These are phyloP conservation scores for Aureobasidium zeae DNA, from an alignment of 2,329 filamentous ascomycete species.

Conservation along the genomic window DNA sequence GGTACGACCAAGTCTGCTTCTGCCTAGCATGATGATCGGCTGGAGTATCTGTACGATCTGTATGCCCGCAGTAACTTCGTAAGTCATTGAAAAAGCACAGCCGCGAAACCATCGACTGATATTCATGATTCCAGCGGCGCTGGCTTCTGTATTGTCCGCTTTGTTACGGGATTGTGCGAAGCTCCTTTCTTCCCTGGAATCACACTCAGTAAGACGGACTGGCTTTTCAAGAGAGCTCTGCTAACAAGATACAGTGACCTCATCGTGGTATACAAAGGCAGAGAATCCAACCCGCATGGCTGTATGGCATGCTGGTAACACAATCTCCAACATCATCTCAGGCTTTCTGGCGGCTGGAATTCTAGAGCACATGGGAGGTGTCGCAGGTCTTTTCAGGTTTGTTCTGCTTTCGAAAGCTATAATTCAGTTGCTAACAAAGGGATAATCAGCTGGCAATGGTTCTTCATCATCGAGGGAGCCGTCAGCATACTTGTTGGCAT, in stretches of 20 bases:
- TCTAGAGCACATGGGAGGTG: conserved; percentile 11
- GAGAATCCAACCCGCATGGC: conserved; percentile 38
- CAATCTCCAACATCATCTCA: not conserved
- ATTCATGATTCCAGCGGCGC: conserved; percentile 15
- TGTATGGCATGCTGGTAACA: conserved; percentile 28
- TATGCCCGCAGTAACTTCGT: conserved; percentile 35
- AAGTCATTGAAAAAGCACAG: not conserved
- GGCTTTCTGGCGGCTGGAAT: conserved; percentile 8
- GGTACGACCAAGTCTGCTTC: conserved; percentile 28
- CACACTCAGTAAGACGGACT: conserved; percentile 32
- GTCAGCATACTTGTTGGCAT: conserved; percentile 23
- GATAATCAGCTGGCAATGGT: conserved; percentile 28
- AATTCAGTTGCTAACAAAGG: not conserved
- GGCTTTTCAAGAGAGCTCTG: conserved; percentile 36
- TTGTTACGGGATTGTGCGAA: conserved; percentile 36
- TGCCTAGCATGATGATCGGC: conserved; percentile 34
- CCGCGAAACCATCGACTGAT: not conserved
- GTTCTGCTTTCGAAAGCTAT: not conserved
- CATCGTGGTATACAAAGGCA: conserved; percentile 40
- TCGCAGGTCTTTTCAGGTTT: conserved; percentile 34
- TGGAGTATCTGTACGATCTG: conserved; percentile 38
- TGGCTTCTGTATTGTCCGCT: conserved; percentile 31
- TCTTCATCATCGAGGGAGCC: conserved; percentile 36
- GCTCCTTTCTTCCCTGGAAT: conserved; percentile 35
- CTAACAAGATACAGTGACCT: conserved; percentile 21